Conservation (phyloP, 495 filamentous ascomycete species). For the Choiromyces venosus region DNA sequence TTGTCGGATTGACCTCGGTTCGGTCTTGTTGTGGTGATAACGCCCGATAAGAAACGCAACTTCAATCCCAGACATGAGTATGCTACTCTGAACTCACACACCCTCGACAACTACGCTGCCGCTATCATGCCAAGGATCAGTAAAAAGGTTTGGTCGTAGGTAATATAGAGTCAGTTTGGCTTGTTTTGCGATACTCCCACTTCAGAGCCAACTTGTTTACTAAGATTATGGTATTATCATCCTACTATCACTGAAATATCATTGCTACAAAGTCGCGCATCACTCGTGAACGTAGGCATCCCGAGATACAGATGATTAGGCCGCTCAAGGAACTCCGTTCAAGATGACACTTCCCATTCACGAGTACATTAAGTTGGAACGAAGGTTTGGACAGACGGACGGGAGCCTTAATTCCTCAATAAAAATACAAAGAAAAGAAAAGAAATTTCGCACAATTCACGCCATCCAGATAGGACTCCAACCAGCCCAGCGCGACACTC, state of each 20-base stretch:
- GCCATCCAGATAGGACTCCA: background rate
- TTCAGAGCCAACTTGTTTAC: background rate
- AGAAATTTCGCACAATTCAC: background rate
- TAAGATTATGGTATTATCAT: background rate
- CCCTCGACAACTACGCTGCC: too few relatives aligned
- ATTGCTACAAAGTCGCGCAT: background rate
- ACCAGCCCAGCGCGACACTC: background rate
- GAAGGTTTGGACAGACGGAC: conserved; percentile 16
- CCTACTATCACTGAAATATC: background rate
- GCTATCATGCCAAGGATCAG: background rate
- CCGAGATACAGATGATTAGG: background rate
- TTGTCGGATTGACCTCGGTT: too few relatives aligned
- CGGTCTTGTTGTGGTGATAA: too few relatives aligned
- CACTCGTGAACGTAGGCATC: background rate
- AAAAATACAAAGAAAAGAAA: conserved; percentile 20
- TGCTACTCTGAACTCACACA: too few relatives aligned
- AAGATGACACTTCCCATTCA: background rate
- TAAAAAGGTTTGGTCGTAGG: background rate
- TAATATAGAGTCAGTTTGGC: background rate
- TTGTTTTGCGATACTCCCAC: background rate
- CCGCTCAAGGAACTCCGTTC: background rate
- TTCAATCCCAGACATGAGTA: too few relatives aligned
- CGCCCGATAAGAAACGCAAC: too few relatives aligned
- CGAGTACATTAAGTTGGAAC: too few relatives aligned
- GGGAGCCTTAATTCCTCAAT: conserved; percentile 22